Evolutionary conservation across 768 basidiomycete genomes (phyloP), one percentile per base, ranked within the genome.

Genomic region (Solioccasus polychromus): DNA sequence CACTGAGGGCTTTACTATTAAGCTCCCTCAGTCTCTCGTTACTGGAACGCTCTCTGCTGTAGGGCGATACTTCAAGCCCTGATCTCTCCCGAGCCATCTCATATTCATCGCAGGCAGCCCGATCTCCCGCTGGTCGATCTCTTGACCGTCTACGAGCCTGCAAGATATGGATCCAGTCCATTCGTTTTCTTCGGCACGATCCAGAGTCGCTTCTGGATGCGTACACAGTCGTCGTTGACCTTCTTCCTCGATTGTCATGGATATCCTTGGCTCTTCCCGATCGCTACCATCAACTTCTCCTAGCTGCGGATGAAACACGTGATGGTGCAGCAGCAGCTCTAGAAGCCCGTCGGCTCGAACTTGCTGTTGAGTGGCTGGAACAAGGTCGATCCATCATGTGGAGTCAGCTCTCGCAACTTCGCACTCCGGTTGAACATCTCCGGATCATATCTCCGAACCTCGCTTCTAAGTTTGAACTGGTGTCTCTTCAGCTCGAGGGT

Each of bases 291-390:
- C 39, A n/a, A 20, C 28, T 41, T 17, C 28, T 41, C 3, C 4
- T 3, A 20, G 26, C 39, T 29, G 26, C 29, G 5, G 30, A 19
- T n/a, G 29, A 8, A 10, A n/a, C 20, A 3, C 17, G 36, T n/a
- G 14, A 42, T 11, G 30, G 19, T 0, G 28, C 30, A 2, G 26
- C 40, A 3, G 8, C 40, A 5, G 39, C 39, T n/a, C 24, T 40
- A 19, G 8, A 34, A 0, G 19, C 2, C 5, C 12, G 22, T 8
- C 22, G 7, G n/a, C 39, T 19, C 3, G 45, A 26, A 14, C 31
- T 41, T 11, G 45, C 45, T 10, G 39, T 42, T 15, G 40, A 42
- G 22, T 42, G 40, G 40, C 40, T 42, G 2, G 40, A 29, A 7
- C 40, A 42, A 31, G 31, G 41, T 9, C 41, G 41, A 5, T 42